These are phyloP conservation scores for Primulina huaijiensis DNA, from an alignment of 257 asterid genomes.

Conservation along the genomic window DNA sequence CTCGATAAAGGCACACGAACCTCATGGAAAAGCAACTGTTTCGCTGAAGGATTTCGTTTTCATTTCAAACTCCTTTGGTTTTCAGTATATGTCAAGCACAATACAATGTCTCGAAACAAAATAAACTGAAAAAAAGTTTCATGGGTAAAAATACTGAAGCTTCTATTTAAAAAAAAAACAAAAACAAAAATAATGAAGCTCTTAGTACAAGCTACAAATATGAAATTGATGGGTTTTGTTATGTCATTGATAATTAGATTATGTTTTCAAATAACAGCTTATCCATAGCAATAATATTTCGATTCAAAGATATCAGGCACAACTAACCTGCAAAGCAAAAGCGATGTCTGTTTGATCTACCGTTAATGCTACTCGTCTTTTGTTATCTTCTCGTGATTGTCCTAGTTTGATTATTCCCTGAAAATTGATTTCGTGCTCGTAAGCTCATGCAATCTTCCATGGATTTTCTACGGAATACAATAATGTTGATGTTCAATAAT, in stretches of 20 bases:
- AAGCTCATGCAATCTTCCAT: slow-evolving; percentile 17
- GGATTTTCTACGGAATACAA: slow-evolving; percentile 1
- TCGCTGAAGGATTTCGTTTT: neutral
- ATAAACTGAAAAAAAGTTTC: neutral
- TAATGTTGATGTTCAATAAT: neutral
- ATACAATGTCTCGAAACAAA: neutral
- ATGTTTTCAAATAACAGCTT: neutral
- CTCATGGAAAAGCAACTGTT: neutral
- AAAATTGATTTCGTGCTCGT: slow-evolving; percentile 23
- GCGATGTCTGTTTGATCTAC: slow-evolving; percentile 71
- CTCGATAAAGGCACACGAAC: neutral
- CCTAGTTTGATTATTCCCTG: slow-evolving; percentile 95
- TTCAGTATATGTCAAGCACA: neutral
- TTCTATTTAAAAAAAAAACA: neutral
- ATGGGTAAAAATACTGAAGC: too few relatives aligned
- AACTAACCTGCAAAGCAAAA: slow-evolving; percentile 79
- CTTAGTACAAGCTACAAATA: neutral
- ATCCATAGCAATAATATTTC: neutral
- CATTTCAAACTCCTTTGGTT: neutral
- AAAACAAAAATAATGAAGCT: neutral
- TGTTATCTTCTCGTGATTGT: slow-evolving; percentile 74
- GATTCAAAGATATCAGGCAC: neutral
- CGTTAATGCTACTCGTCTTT: slow-evolving; percentile 65
- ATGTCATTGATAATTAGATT: neutral
- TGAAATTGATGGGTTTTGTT: neutral